Evolutionary conservation across 768 basidiomycete species (phyloP).

Genomic region (Strobilomyces confusus): DNA sequence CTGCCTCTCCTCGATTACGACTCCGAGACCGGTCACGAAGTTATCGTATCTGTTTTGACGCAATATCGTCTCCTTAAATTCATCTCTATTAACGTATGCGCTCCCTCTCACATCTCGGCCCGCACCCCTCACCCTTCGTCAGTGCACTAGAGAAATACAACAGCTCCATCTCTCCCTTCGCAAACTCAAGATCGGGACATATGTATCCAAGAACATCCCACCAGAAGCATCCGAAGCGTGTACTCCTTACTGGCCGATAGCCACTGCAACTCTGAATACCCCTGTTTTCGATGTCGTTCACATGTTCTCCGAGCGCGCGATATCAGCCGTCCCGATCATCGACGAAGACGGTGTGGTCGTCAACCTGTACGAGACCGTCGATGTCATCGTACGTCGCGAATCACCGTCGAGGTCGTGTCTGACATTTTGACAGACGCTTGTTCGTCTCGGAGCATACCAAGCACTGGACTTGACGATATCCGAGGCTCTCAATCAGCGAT

Average conservation of each 20-base stretch:
- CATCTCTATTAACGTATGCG: constrained; percentile 89
- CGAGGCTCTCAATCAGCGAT: constrained; percentile 88
- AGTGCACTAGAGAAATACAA: constrained; percentile 86
- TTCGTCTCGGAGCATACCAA: constrained; percentile 91
- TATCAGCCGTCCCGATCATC: constrained; percentile 95
- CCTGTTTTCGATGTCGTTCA: constrained; percentile 98
- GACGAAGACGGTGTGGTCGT: constrained; percentile 90
- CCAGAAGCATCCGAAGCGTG: constrained; percentile 46
- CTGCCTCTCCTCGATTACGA: constrained; percentile 92
- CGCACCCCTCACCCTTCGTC: constrained; percentile 8
- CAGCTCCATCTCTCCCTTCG: constrained; percentile 77
- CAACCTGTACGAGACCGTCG: constrained; percentile 97
- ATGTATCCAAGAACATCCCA: constrained; percentile 56
- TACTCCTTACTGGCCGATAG: constrained; percentile 84
- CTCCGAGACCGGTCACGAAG: constrained; percentile 90
- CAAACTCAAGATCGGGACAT: constrained; percentile 90
- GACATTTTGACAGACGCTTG: constrained; percentile 65
- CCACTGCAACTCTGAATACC: constrained; percentile 85
- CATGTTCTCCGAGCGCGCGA: constrained; percentile 94
- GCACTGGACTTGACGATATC: constrained; percentile 92
- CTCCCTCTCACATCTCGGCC: background rate
- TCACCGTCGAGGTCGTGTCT: background rate
- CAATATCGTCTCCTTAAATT: constrained; percentile 98
- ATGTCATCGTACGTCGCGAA: constrained; percentile 73
- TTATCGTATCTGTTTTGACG: constrained; percentile 93